Conservation (phyloP, 2,329 filamentous ascomycete species). For the Botrytis aclada region DNA sequence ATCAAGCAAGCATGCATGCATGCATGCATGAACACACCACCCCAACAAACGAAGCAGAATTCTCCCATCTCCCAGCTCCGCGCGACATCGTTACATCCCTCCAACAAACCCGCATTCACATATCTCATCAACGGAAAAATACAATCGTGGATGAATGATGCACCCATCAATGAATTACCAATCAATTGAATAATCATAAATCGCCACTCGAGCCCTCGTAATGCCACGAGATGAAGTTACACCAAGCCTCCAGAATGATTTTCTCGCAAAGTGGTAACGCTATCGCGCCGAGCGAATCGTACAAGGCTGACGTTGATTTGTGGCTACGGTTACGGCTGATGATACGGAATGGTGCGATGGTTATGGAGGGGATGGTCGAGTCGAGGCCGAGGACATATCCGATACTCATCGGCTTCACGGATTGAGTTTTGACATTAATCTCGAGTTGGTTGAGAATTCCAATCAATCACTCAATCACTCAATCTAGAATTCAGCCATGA, state of each 20-base stretch:
- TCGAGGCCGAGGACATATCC: background rate
- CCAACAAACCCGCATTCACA: slow-evolving; percentile 23
- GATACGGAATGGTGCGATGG: slow-evolving; percentile 8
- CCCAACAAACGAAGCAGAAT: background rate
- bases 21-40: slow-evolving; percentile 1
- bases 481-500: background rate
- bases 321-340: slow-evolving; percentile 29
- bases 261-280: slow-evolving; percentile 5
- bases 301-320: slow-evolving; percentile 27
- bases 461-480: background rate
- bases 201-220: slow-evolving; percentile 24
- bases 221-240: slow-evolving; percentile 34
- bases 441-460: background rate
- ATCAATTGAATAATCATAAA: background rate
- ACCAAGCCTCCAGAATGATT: background rate
- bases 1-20: too few species aligned
- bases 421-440: background rate
- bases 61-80: slow-evolving; percentile 23
- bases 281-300: slow-evolving; percentile 31
- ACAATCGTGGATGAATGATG: background rate
- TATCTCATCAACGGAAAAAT: background rate
- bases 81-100: slow-evolving; percentile 14
- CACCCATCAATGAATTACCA: too few species aligned
- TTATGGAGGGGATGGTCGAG: too few species aligned
- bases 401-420: background rate